Conservation (phyloP, 2,329 filamentous ascomycete genomes). For the Chaetomiaceae sp. region DNA sequence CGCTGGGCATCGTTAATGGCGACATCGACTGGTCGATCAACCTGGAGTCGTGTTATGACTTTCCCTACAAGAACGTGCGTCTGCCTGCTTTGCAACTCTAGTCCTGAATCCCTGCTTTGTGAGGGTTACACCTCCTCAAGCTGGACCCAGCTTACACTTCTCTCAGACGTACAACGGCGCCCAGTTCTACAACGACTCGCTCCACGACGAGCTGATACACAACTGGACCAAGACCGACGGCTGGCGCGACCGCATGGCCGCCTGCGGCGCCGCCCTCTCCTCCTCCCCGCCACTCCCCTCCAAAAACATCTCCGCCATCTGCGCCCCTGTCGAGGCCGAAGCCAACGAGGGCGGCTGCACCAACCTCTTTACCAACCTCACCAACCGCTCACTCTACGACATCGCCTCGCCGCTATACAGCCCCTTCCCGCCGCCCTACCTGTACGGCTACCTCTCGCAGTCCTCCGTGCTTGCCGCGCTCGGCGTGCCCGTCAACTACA, state of each 20-base stretch:
- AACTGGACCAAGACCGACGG: conserved; percentile 1
- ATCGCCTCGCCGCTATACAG: not conserved
- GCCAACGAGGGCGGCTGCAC: not conserved
- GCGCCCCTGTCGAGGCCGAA: not conserved
- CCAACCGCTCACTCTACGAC: not conserved
- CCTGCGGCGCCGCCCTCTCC: not conserved
- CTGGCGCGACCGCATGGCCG: not conserved
- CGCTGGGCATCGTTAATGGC: conserved; percentile 5
- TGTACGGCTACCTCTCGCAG: not conserved
- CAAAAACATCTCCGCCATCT: not conserved
- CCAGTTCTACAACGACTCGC: not conserved
- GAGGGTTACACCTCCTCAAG: not conserved
- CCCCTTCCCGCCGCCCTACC: conserved; percentile 2
- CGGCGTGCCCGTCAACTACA: conserved; percentile 5
- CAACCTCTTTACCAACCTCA: not conserved
- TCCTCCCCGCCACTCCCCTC: too few species aligned
- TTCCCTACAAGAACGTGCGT: conserved; percentile 4
- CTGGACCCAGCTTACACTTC: not conserved
- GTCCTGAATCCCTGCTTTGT: not conserved
- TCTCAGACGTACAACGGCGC: not conserved
- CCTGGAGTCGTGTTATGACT: not conserved
- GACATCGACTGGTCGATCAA: conserved; percentile 2
- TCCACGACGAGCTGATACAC: not conserved
- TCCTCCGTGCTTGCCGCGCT: not conserved
- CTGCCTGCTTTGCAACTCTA: not conserved